Base-by-base conservation (phyloP, 2,329 filamentous ascomycete genomes). In the Neofusicoccum ribis region DNA sequence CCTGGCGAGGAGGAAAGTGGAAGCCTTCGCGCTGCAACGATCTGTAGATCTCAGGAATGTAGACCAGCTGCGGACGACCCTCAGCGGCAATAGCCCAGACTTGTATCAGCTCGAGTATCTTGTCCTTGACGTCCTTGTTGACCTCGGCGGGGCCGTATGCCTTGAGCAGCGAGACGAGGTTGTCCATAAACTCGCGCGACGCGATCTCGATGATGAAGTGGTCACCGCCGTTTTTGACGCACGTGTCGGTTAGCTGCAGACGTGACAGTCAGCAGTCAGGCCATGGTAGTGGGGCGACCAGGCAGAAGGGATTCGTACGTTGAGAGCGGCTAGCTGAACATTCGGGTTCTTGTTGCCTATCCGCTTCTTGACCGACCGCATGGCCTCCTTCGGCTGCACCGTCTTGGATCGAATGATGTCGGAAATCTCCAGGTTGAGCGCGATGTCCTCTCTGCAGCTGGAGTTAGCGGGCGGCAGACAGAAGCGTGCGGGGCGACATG, bases 311-410 rank as follows among this genome's bases (percentile, higher is more conserved):
- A 4, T n/a, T 68, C 82, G 66, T 84, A 95, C 92, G 78, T 95
- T 96, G 64, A 99, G 82, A n/a, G 95, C 91, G 71, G 93, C 95
- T 41, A 99, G 84, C 82, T 99, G 95, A 41, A 95, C 89, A 78
- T 99, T 99, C 41, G 95, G 95, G 75, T 99, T 99, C 84, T 93
- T 96, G 84, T 97, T 93, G 79, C 92, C 93, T 83, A 99, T 93
- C 77, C 95, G 89, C 76, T 88, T 88, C 82, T 97, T 98, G 73
- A 99, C 83, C 49, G 92, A 94, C 77, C 93, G 91, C 95, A 99
- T 99, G 68, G 95, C 95, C 80, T 99, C 95, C 79, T 94, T 97
- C 63, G 95, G 94, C 78, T 93, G 93, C 59, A 99, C 94, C 17
- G 93, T 96, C 83, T 98, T 98, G 74, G 93, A 98, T 72, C 95